Evolutionary conservation across 179 eudicot genomes (phyloP).

Genomic region (Gypsophila paniculata): DNA sequence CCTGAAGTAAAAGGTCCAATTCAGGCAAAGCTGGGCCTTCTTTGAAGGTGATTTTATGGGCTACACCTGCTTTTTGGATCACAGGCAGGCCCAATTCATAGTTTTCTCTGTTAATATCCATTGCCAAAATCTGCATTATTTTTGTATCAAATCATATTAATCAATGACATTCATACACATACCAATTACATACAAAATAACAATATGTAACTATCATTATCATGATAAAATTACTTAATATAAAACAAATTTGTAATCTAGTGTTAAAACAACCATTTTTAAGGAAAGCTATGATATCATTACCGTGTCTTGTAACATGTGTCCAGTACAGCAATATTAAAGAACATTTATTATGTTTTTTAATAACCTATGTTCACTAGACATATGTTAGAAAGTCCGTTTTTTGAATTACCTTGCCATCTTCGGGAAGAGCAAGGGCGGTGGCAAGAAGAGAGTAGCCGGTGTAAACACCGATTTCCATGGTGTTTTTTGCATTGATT

Average conservation of each 20-base stretch:
- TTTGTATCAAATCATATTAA: background rate
- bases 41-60: slow-evolving; percentile 73
- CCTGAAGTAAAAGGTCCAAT: slow-evolving; percentile 61
- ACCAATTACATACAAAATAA: background rate
- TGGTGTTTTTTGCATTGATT: slow-evolving; percentile 74
- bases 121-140: slow-evolving; percentile 65
- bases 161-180: background rate
- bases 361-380: background rate
- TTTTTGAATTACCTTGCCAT: slow-evolving; percentile 58
- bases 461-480: slow-evolving; percentile 84
- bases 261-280: too few species aligned
- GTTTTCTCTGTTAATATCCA: slow-evolving; percentile 77
- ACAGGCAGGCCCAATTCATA: slow-evolving; percentile 72
- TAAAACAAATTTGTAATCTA: too few species aligned
- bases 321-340: too few species aligned
- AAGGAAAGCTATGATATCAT: too few species aligned
- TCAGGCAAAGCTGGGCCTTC: slow-evolving; percentile 84
- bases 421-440: slow-evolving; percentile 85
- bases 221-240: too few species aligned
- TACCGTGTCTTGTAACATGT: too few species aligned
- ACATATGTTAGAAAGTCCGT: background rate
- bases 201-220: too few species aligned
- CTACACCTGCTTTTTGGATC: slow-evolving; percentile 72
- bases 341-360: too few species aligned
- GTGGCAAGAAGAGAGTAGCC: slow-evolving; percentile 92